Evolutionary conservation across 2,329 filamentous ascomycete species (phyloP).

Genomic region (Periconia digitata): DNA sequence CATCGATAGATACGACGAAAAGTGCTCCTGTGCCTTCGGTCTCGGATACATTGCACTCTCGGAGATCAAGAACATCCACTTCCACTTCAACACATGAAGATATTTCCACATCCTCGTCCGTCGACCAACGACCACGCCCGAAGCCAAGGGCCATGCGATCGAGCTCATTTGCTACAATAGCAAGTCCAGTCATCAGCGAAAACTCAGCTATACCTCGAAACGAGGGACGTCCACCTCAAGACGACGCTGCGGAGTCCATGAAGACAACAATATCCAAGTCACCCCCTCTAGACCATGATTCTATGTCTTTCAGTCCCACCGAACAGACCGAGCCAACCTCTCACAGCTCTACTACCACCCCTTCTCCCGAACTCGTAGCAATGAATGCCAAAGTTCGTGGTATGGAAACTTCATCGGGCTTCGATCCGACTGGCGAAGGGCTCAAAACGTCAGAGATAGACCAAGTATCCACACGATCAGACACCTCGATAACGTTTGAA

Average conservation of each 20-base stretch:
- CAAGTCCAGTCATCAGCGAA: constrained; percentile 67
- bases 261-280: constrained; percentile 67
- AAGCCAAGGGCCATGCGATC: constrained; percentile 61
- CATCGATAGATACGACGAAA: constrained; percentile 14
- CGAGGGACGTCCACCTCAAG: constrained; percentile 58
- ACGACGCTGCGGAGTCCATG: constrained; percentile 67
- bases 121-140: constrained; percentile 19
- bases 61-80: constrained; percentile 23
- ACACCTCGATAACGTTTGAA: background rate
- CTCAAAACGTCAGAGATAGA: background rate
- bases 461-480: background rate
- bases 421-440: background rate
- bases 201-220: constrained; percentile 58
- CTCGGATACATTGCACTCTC: constrained; percentile 21
- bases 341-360: constrained; percentile 6
- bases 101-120: constrained; percentile 25
- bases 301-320: constrained; percentile 51
- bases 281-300: constrained; percentile 56
- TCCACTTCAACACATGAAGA: constrained; percentile 20
- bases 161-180: constrained; percentile 62
- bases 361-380: background rate
- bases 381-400: background rate
- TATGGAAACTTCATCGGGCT: background rate
- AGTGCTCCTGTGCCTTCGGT: constrained; percentile 19
- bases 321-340: background rate